Conservation (phyloP, 345 rosid genomes). For the Moricandia moricandioides region DNA sequence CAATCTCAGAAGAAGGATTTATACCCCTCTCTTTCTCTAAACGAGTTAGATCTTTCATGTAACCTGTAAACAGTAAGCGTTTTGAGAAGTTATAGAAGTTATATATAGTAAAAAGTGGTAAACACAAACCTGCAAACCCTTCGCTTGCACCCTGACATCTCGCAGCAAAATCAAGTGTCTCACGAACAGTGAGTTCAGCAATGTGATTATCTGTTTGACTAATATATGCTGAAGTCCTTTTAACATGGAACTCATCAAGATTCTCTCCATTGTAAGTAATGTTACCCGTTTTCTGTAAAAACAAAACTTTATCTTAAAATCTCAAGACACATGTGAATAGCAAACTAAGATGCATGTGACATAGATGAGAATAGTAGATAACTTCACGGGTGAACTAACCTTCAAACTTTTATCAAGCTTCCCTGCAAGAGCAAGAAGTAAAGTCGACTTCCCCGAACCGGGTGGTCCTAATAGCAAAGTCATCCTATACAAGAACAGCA, state of each 20-base stretch:
- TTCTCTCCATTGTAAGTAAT: conserved; percentile 76
- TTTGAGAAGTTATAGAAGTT: too few relatives aligned
- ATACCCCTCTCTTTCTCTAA: conserved; percentile 70
- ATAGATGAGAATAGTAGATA: conserved; percentile 3
- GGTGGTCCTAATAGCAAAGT: conserved; percentile 94
- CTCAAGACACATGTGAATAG: conserved; percentile 12
- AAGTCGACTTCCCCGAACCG: conserved; percentile 82
- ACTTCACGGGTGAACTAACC: conserved; percentile 47
- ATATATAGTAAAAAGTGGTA: not conserved
- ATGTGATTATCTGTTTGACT: conserved; percentile 91
- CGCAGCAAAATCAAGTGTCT: conserved; percentile 93
- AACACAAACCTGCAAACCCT: conserved; percentile 62
- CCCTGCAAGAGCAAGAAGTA: conserved; percentile 80
- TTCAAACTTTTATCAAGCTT: conserved; percentile 59
- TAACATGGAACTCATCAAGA: conserved; percentile 64
- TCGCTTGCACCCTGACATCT: conserved; percentile 87
- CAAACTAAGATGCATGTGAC: conserved; percentile 28
- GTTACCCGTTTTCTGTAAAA: conserved; percentile 57
- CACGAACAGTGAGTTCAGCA: conserved; percentile 88
- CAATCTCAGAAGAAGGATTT: conserved; percentile 76
- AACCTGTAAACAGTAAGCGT: conserved; percentile 42
- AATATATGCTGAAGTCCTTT: conserved; percentile 86
- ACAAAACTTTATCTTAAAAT: not conserved
- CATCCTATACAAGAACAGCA: conserved; percentile 57
- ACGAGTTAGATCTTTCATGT: conserved; percentile 58